Percentiles rank a stretch among this genome's conserved stretches.
Conservation (phyloP, 208 protist species). For the Blastocrithidia nonstop region DNA sequence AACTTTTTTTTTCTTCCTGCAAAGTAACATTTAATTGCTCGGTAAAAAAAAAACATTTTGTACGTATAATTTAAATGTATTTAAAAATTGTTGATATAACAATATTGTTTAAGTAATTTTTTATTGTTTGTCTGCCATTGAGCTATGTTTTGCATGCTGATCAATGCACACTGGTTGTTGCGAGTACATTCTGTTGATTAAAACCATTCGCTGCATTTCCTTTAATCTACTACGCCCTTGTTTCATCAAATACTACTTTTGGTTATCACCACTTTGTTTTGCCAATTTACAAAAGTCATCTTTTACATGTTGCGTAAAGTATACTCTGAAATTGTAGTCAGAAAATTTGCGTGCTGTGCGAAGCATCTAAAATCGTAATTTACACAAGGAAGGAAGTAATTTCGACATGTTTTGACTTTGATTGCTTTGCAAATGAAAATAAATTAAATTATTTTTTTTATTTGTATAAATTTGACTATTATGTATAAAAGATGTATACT, state of each 20-base stretch:
- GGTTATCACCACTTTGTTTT: conserved; percentile 25
- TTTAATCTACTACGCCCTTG: conserved; percentile 39
- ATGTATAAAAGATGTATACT: too few relatives aligned
- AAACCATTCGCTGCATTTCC: conserved; percentile 76
- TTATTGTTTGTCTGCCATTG: too few relatives aligned
- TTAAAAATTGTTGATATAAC: too few relatives aligned
- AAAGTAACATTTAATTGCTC: too few relatives aligned
- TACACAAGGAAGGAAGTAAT: conserved; percentile 13
- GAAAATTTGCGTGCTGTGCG: conserved; percentile 39
- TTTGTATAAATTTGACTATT: too few relatives aligned
- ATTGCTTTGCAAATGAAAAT: neutral
- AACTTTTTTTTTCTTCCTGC: too few relatives aligned
- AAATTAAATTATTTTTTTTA: conserved; percentile 1
- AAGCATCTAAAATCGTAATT: conserved; percentile 34
- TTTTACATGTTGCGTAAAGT: conserved; percentile 72
- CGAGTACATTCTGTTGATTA: conserved; percentile 70
- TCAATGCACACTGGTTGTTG: conserved; percentile 54
- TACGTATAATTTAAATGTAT: too few relatives aligned
- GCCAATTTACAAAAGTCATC: conserved; percentile 45
- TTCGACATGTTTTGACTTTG: conserved; percentile 1
- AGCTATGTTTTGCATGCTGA: too few relatives aligned
- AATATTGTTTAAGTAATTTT: too few relatives aligned
- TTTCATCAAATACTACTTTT: conserved; percentile 26
- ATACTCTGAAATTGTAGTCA: conserved; percentile 83
- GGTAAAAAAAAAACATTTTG: too few relatives aligned